Evolutionary conservation across 192 early-diverging fungal genomes (phyloP).

Genomic region (Podila verticillata): DNA sequence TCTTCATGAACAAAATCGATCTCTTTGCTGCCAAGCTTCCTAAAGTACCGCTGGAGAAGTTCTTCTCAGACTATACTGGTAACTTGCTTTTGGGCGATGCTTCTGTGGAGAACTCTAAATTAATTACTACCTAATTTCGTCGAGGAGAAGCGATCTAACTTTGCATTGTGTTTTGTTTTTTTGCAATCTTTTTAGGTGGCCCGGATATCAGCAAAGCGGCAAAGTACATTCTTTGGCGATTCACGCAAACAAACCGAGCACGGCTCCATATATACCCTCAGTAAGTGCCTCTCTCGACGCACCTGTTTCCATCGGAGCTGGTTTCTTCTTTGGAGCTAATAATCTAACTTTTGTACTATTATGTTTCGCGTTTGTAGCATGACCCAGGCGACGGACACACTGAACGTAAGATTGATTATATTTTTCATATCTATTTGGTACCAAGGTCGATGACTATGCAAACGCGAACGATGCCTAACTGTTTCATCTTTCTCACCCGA

Average conservation of each 20-base stretch:
- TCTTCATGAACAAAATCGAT: slow-evolving; percentile 96
- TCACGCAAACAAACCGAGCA: slow-evolving; percentile 84
- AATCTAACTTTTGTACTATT: neutral
- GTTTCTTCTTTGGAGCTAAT: neutral
- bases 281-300: slow-evolving; percentile 53
- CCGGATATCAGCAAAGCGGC: slow-evolving; percentile 84
- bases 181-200: slow-evolving; percentile 18
- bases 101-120: neutral
- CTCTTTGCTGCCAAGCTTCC: slow-evolving; percentile 85
- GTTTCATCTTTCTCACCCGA: neutral
- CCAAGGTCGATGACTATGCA: neutral
- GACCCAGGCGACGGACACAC: slow-evolving; percentile 90
- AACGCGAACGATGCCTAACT: neutral
- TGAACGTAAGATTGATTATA: slow-evolving; percentile 65
- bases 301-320: neutral
- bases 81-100: slow-evolving; percentile 11
- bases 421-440: neutral
- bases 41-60: slow-evolving; percentile 78
- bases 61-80: slow-evolving; percentile 88
- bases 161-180: neutral
- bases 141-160: neutral
- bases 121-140: neutral
- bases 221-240: slow-evolving; percentile 90
- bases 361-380: slow-evolving; percentile 56
- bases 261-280: slow-evolving; percentile 81